Percentiles rank a stretch among this genome's conserved stretches.
These are phyloP conservation scores for Xenoacremonium recifei DNA, from an alignment of 2,329 filamentous ascomycete genomes.

Conservation along the genomic window DNA sequence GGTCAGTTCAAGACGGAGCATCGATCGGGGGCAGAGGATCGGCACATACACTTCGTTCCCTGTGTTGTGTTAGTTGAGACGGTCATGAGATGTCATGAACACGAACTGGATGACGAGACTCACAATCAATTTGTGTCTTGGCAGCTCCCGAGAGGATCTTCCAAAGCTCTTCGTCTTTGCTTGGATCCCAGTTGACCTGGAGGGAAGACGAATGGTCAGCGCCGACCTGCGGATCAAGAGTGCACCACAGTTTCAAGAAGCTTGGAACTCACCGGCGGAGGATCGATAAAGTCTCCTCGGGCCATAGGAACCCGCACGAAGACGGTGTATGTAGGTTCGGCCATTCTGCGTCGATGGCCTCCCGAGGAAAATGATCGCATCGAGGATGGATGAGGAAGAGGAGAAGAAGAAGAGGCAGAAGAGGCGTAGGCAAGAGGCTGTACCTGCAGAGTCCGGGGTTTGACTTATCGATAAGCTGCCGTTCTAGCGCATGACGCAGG, in stretches of 20 bases:
- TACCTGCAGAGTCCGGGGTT: conserved; percentile 9
- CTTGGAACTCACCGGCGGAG: conserved; percentile 75
- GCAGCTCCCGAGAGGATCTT: conserved; percentile 80
- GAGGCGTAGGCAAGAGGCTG: conserved; percentile 7
- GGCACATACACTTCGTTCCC: conserved; percentile 72
- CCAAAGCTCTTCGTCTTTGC: conserved; percentile 88
- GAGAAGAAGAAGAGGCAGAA: conserved; percentile 4
- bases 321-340: conserved; percentile 66
- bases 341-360: conserved; percentile 30
- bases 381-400: conserved; percentile 9
- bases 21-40: conserved; percentile 14
- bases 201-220: conserved; percentile 23
- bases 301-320: conserved; percentile 89
- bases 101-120: too few species aligned
- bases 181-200: conserved; percentile 85
- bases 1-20: conserved; percentile 19
- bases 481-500: conserved; percentile 1
- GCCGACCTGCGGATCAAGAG: conserved; percentile 1
- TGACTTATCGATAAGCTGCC: conserved; percentile 17
- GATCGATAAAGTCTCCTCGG: conserved; percentile 85
- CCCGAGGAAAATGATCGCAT: conserved; percentile 3
- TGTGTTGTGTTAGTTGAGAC: conserved; percentile 35
- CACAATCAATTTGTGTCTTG: conserved; percentile 86
- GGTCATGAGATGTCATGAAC: conserved; percentile 1
- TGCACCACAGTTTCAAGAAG: conserved; percentile 6